Evolutionary conservation across 164 flowering plant species (phyloP).

Genomic region (Echeveria elegans): DNA sequence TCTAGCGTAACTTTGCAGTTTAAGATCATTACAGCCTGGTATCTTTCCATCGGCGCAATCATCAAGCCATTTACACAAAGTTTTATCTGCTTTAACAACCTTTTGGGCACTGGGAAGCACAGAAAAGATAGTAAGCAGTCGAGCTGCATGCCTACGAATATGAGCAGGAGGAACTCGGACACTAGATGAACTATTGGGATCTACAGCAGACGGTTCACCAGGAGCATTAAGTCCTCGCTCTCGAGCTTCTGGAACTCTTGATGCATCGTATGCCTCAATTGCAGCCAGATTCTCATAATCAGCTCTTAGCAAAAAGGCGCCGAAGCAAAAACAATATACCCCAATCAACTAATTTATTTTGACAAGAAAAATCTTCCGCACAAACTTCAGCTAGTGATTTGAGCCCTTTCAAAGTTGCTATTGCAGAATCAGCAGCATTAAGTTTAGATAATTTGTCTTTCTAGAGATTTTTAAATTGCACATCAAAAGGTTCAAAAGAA

Average conservation of each 20-base stretch:
- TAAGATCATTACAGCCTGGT: conserved; percentile 79
- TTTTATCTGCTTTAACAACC: conserved; percentile 45
- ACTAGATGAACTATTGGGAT: conserved; percentile 48
- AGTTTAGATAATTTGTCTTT: conserved; percentile 49
- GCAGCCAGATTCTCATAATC: conserved; percentile 97
- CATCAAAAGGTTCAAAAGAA: conserved; percentile 69
- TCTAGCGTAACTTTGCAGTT: conserved; percentile 87
- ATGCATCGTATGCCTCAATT: conserved; percentile 89
- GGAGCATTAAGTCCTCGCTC: conserved; percentile 30
- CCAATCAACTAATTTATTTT: conserved; percentile 47
- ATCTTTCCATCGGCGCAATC: conserved; percentile 87
- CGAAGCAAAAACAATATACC: conserved; percentile 79
- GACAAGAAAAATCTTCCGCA: conserved; percentile 51
- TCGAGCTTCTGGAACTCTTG: conserved; percentile 52
- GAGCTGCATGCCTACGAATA: conserved; percentile 86
- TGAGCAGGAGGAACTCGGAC: conserved; percentile 85
- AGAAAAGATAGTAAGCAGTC: conserved; percentile 73
- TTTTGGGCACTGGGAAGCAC: conserved; percentile 72
- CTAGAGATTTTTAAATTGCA: conserved; percentile 46
- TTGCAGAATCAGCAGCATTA: conserved; percentile 82
- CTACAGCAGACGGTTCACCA: conserved; percentile 30
- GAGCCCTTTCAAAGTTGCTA: conserved; percentile 81
- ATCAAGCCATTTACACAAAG: conserved; percentile 89
- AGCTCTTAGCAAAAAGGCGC: conserved; percentile 67
- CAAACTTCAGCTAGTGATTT: conserved; percentile 77